phyloP scores from a whole-genome alignment of 2,329 filamentous ascomycete species.

The Alternaria sp. region DNA sequence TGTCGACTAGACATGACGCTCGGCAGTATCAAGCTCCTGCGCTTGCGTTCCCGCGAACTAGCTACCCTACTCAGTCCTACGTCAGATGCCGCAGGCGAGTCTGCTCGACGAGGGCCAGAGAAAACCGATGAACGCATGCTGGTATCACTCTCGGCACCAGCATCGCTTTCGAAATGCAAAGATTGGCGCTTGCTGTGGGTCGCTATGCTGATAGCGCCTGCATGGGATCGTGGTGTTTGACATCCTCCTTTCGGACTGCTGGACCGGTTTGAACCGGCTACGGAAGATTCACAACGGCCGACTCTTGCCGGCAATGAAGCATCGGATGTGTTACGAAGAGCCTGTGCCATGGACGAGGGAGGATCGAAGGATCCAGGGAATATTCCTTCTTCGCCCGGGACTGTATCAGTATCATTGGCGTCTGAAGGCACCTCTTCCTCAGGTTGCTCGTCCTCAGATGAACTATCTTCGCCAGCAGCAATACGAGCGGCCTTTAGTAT shows the following conservation, averaged over 20 bases:
- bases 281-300: conserved; percentile 65
- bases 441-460: conserved; percentile 65
- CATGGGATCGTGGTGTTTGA: conserved; percentile 86
- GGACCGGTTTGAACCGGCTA: conserved; percentile 80
- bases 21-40: conserved; percentile 84
- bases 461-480: conserved; percentile 82
- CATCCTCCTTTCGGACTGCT: conserved; percentile 85
- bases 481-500: conserved; percentile 89
- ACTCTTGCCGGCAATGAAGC: conserved; percentile 55
- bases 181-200: conserved; percentile 76
- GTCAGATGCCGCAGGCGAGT: conserved; percentile 85
- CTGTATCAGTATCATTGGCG: conserved; percentile 52
- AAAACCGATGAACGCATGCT: conserved; percentile 84
- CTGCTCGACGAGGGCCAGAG: conserved; percentile 75
- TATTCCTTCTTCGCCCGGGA: conserved; percentile 61
- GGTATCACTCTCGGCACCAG: conserved; percentile 83
- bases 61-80: conserved; percentile 78
- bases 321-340: conserved; percentile 64
- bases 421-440: conserved; percentile 59
- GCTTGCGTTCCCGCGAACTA: conserved; percentile 82
- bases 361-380: conserved; percentile 67
- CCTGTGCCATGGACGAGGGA: conserved; percentile 64
- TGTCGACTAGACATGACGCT: conserved; percentile 82
- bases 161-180: conserved; percentile 82
- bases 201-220: conserved; percentile 65